Evolutionary conservation across 2,329 filamentous ascomycete genomes (phyloP).

Genomic region (Pestalotiopsis sp.): DNA sequence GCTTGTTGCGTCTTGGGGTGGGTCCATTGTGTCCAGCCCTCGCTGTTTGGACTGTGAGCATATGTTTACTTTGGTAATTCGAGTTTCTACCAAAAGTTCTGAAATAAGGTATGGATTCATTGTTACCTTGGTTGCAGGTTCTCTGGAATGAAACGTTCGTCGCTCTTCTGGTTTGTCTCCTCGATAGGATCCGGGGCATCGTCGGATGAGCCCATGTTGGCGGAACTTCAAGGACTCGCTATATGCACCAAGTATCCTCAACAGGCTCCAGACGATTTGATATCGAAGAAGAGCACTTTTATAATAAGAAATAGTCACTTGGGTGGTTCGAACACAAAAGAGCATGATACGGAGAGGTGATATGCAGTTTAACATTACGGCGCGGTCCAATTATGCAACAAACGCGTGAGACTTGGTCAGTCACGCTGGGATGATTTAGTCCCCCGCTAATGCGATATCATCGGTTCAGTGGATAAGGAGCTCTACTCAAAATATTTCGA

Average conservation of each 20-base stretch:
- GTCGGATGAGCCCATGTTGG: neutral
- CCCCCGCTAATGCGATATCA: neutral
- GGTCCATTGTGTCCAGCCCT: constrained; percentile 44
- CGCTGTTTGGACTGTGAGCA: neutral
- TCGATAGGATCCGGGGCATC: constrained; percentile 43
- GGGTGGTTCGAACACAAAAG: neutral
- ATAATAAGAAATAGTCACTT: no score
- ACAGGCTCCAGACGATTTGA: neutral
- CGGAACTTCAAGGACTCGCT: neutral
- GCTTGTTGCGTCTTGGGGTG: constrained; percentile 46
- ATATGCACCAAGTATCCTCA: neutral
- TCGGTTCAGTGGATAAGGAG: neutral
- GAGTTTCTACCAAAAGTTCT: neutral
- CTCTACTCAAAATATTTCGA: neutral
- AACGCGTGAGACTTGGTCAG: neutral
- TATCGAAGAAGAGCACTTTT: neutral
- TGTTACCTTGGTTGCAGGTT: constrained; percentile 51
- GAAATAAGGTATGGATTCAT: neutral
- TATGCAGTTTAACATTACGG: neutral
- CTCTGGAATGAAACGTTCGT: constrained; percentile 50
- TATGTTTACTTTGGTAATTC: neutral
- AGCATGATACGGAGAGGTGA: neutral
- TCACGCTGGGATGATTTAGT: neutral
- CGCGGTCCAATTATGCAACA: neutral
- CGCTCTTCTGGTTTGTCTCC: constrained; percentile 46